A percentile compares a stretch with the other conserved stretches of the same genome.
Conservation (phyloP, 345 rosid genomes). For the Hevea brasiliensis region DNA sequence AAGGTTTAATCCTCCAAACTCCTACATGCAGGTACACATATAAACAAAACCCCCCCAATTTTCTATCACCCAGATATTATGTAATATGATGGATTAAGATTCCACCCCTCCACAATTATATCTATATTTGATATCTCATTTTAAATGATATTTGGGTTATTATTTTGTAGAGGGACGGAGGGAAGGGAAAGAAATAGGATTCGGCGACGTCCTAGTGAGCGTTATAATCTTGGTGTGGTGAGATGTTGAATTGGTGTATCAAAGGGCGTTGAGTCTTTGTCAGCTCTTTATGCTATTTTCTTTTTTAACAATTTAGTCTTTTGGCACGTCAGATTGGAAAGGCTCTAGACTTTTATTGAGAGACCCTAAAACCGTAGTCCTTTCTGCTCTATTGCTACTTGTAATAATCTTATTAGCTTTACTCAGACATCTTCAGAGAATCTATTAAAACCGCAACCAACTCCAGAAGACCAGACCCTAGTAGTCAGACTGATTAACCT, state of each 20-base stretch:
- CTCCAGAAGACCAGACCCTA: conserved; percentile 13
- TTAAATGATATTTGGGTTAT: conserved; percentile 8
- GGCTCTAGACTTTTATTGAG: conserved; percentile 9
- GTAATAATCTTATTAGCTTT: conserved; percentile 21
- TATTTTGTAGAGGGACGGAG: conserved; percentile 2
- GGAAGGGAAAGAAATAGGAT: neutral
- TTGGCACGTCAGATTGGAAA: conserved; percentile 24
- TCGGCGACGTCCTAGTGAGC: conserved; percentile 25
- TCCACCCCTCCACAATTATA: too few species aligned
- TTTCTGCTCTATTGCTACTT: conserved; percentile 21
- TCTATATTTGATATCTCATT: neutral
- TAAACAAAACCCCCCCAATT: too few species aligned
- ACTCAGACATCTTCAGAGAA: conserved; percentile 27
- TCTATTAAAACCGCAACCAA: conserved; percentile 15
- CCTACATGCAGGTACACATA: too few species aligned
- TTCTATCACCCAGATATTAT: too few species aligned
- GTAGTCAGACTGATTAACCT: conserved; percentile 8
- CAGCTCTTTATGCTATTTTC: conserved; percentile 24
- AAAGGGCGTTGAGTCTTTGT: conserved; percentile 15
- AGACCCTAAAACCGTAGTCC: conserved; percentile 5
- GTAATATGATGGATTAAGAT: too few species aligned
- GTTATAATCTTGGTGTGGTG: conserved; percentile 21
- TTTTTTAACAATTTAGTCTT: neutral
- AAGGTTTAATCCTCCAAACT: too few species aligned
- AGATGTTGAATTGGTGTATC: conserved; percentile 20